A percentile compares a stretch with the other conserved stretches of the same genome.
Evolutionary conservation across 192 early-diverging fungal genomes (phyloP).

Genomic region (Rhizophagus clarus): DNA sequence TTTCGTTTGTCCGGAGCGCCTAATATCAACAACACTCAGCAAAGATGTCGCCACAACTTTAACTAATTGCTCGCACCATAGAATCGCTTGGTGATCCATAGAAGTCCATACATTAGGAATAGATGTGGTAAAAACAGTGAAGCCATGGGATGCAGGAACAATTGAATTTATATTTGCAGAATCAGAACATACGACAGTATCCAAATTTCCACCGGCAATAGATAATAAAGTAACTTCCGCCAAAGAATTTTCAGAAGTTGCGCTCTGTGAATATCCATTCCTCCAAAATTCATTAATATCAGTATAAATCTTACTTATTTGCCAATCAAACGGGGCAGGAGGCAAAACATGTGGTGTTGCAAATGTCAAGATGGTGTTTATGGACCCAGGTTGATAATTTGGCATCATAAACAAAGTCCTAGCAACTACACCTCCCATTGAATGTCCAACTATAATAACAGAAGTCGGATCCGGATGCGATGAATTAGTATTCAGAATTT

Average conservation of each 20-base stretch:
- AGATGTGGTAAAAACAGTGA: conserved; percentile 75
- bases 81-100: conserved; percentile 81
- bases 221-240: conserved; percentile 76
- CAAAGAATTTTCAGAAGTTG: conserved; percentile 35
- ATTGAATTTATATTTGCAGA: conserved; percentile 67
- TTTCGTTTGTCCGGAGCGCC: conserved; percentile 56
- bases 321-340: conserved; percentile 70
- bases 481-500: background rate
- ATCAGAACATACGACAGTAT: conserved; percentile 83
- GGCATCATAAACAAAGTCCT: conserved; percentile 70
- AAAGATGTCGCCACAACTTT: conserved; percentile 61
- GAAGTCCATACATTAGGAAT: conserved; percentile 89
- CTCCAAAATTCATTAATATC: conserved; percentile 73
- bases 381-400: conserved; percentile 69
- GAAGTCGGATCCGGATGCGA: conserved; percentile 58
- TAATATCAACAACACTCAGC: conserved; percentile 62
- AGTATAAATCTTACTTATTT: conserved; percentile 64
- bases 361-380: conserved; percentile 85
- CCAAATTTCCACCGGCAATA: conserved; percentile 87
- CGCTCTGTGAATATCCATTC: conserved; percentile 40
- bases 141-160: conserved; percentile 65
- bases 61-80: conserved; percentile 93
- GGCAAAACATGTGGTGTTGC: conserved; percentile 86
- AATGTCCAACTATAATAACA: conserved; percentile 87
- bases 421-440: conserved; percentile 97